A percentile compares a stretch with the other conserved stretches of the same genome.
Evolutionary conservation across 345 rosid species (phyloP).

Genomic region (Kernera saxatilis): DNA sequence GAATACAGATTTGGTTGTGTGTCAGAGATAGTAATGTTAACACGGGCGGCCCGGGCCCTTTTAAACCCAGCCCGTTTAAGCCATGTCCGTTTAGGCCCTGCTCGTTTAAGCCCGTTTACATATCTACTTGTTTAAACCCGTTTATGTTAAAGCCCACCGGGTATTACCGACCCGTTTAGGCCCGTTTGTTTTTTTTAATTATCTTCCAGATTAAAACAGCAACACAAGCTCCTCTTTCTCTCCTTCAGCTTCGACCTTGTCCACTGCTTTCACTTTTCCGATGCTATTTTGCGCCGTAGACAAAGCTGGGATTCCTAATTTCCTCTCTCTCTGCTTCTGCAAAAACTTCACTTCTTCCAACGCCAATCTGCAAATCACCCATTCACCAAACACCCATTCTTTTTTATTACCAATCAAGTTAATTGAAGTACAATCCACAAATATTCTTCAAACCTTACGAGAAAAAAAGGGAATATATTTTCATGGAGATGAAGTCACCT

Average conservation of each 20-base stretch:
- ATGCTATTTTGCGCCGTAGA: slow-evolving; percentile 34
- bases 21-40: too few species aligned
- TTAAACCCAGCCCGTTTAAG: too few species aligned
- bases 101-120: too few species aligned
- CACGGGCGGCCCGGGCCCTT: too few species aligned
- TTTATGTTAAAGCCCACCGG: too few species aligned
- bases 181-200: too few species aligned
- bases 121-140: too few species aligned
- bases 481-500: not conserved
- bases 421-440: too few species aligned
- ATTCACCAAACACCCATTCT: not conserved
- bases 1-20: too few species aligned
- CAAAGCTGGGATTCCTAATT: slow-evolving; percentile 66
- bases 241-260: slow-evolving; percentile 71
- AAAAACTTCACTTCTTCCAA: slow-evolving; percentile 93
- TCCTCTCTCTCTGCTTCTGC: slow-evolving; percentile 92
- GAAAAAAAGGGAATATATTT: not conserved
- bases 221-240: slow-evolving; percentile 96
- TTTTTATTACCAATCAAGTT: not conserved
- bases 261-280: slow-evolving; percentile 38
- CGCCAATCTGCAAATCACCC: slow-evolving; percentile 38
- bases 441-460: not conserved
- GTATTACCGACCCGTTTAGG: too few species aligned
- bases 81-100: too few species aligned
- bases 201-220: too few species aligned